Evolutionary conservation across 768 basidiomycete genomes (phyloP), one percentile per base, ranked within the genome.

Genomic region (Leccinum boreale): DNA sequence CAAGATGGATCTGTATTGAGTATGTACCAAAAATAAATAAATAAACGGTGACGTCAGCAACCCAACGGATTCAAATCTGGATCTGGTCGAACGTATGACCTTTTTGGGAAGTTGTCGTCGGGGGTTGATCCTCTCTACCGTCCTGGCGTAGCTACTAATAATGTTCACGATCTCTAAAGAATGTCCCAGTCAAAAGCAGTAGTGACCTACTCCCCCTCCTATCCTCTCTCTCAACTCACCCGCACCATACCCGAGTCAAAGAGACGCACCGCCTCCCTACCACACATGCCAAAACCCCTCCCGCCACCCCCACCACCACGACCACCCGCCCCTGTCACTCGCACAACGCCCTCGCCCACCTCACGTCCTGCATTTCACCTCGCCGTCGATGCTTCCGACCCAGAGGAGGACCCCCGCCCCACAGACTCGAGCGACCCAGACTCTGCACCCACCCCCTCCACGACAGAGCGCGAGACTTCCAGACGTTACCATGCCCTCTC

Each of bases 401-500:
- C 55, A 24, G 67, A 68, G 42, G 56, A 59, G 14, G 56, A 63
- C n/a, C n/a, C 17, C n/a, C 50, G 15, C 4, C 55, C 33, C 26
- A 24, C 49, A 9, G 50, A 61, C 50, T 35, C 58, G 8, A 52
- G 60, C 7, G 53, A 55, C 29, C 58, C 33, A 4, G 53, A 57
- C 15, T 26, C 55, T 10, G 7, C 31, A 15, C 4, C 36, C 4
- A 21, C 24, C 17, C 48, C 52, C 17, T 9, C 48, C 45, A 23
- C 35, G 19, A 10, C 51, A 6, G 54, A 58, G 12, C 54, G 56
- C 33, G 85, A 86, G 50, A 67, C 76, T 35, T 62, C 77, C 14
- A 70, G 84, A 50, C 79, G 76, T 55, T 87, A 81, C 61, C 87
- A 97, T 65, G 89, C 92, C 6, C 81, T 98, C 51, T 79, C 85